Evolutionary conservation across 1,284 basidiomycete genomes (phyloP).

Genomic region (Flammula alnicola): DNA sequence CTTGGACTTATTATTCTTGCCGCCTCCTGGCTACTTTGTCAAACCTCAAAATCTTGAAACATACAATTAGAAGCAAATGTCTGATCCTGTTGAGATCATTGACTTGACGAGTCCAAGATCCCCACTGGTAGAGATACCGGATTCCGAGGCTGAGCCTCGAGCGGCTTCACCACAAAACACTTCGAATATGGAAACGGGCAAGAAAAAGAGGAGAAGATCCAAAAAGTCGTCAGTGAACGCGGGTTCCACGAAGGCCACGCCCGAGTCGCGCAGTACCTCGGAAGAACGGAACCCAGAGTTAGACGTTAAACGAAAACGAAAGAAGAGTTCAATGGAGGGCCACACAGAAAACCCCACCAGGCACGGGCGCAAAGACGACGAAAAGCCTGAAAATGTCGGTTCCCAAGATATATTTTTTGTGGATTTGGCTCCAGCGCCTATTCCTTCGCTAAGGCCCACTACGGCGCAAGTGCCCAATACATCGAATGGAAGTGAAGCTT

Average conservation of each 20-base stretch:
- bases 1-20: too few species aligned
- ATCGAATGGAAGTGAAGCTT: constrained; percentile 12
- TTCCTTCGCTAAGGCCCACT: constrained; percentile 24
- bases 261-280: background rate
- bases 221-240: constrained; percentile 2
- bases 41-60: too few species aligned
- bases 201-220: constrained; percentile 2
- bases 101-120: constrained; percentile 16
- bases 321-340: background rate
- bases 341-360: background rate
- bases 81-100: constrained; percentile 16
- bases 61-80: too few species aligned
- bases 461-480: background rate
- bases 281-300: background rate
- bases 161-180: background rate
- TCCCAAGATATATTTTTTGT: constrained; percentile 52
- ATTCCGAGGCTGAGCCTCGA: background rate
- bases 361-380: background rate
- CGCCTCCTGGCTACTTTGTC: too few species aligned
- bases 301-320: constrained; percentile 10
- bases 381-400: background rate
- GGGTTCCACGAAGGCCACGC: background rate
- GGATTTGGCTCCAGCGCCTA: constrained; percentile 47
- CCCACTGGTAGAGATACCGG: background rate
- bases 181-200: background rate